Evolutionary conservation across 2,329 filamentous ascomycete species (phyloP).

Genomic region (Penicillium brasilianum): DNA sequence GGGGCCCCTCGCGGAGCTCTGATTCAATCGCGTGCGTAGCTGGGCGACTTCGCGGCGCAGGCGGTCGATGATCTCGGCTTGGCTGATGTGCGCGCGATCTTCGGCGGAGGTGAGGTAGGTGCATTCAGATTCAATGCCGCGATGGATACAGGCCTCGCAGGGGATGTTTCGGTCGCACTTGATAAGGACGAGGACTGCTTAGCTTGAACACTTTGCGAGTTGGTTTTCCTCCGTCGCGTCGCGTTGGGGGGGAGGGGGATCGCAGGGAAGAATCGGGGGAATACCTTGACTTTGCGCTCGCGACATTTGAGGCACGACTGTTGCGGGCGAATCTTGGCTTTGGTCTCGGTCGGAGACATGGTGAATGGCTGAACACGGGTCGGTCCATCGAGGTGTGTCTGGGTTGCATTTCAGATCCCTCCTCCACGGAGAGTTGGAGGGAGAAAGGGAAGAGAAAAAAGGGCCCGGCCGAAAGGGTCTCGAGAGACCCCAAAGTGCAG

Average conservation of each 20-base stretch:
- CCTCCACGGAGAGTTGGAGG: background rate
- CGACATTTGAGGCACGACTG: constrained; percentile 38
- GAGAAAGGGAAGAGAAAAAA: background rate
- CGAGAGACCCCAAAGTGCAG: background rate
- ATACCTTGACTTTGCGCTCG: constrained; percentile 38
- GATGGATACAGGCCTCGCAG: constrained; percentile 34
- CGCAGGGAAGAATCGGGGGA: background rate
- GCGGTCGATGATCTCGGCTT: constrained; percentile 48
- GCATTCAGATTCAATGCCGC: constrained; percentile 36
- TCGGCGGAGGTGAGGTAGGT: constrained; percentile 48
- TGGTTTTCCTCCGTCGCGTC: background rate
- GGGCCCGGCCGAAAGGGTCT: background rate
- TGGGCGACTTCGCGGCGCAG: constrained; percentile 34
- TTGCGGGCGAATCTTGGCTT: constrained; percentile 34
- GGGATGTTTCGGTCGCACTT: constrained; percentile 39
- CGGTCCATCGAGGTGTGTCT: background rate
- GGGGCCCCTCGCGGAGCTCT: constrained; percentile 9
- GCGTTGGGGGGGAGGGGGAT: background rate
- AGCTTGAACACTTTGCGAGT: background rate
- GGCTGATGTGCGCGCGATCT: constrained; percentile 68
- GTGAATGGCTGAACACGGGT: background rate
- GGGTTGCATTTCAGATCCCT: background rate
- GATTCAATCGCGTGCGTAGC: constrained; percentile 25
- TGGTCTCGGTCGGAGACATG: constrained; percentile 21
- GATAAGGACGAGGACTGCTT: background rate